phyloP scores from a whole-genome alignment of 2,329 filamentous ascomycete genomes.

The Tolypocladium guangdongense region DNA sequence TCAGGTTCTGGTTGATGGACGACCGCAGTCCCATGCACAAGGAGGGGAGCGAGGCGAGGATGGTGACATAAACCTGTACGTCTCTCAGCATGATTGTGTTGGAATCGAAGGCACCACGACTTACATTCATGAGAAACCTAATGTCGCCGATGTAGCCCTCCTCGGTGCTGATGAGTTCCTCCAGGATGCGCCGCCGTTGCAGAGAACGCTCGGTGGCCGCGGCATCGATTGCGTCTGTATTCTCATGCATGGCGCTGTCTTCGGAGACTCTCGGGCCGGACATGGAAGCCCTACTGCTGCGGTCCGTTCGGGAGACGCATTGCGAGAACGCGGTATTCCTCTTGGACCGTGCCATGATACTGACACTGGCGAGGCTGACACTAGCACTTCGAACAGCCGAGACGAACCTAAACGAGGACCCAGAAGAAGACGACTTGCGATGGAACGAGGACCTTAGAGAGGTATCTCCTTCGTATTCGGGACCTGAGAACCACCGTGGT shows the following conservation, averaged over 20 bases:
- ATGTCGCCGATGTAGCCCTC: slow-evolving; percentile 82
- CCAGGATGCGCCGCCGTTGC: slow-evolving; percentile 67
- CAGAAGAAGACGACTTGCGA: slow-evolving; percentile 43
- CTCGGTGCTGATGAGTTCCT: slow-evolving; percentile 79
- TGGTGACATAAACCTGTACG: slow-evolving; percentile 58
- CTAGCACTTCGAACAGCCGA: slow-evolving; percentile 74
- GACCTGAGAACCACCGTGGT: not conserved
- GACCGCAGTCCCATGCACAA: slow-evolving; percentile 53
- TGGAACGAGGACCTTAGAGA: slow-evolving; percentile 2
- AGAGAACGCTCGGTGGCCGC: slow-evolving; percentile 60
- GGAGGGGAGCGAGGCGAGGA: slow-evolving; percentile 60
- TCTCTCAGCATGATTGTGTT: slow-evolving; percentile 7
- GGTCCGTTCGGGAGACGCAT: slow-evolving; percentile 47
- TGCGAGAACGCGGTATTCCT: slow-evolving; percentile 39
- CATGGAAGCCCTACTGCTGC: slow-evolving; percentile 51
- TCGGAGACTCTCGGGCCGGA: slow-evolving; percentile 52
- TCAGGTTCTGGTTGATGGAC: slow-evolving; percentile 69
- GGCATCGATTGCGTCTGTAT: slow-evolving; percentile 45
- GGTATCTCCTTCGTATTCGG: not conserved
- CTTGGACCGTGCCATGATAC: slow-evolving; percentile 52
- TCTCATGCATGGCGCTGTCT: slow-evolving; percentile 51
- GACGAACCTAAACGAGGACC: slow-evolving; percentile 69
- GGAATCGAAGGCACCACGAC: slow-evolving; percentile 12
- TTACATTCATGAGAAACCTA: slow-evolving; percentile 75
- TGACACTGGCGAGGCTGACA: slow-evolving; percentile 63